Base-by-base conservation (phyloP, 768 basidiomycete genomes). In the Rhodotorula babjevae region DNA sequence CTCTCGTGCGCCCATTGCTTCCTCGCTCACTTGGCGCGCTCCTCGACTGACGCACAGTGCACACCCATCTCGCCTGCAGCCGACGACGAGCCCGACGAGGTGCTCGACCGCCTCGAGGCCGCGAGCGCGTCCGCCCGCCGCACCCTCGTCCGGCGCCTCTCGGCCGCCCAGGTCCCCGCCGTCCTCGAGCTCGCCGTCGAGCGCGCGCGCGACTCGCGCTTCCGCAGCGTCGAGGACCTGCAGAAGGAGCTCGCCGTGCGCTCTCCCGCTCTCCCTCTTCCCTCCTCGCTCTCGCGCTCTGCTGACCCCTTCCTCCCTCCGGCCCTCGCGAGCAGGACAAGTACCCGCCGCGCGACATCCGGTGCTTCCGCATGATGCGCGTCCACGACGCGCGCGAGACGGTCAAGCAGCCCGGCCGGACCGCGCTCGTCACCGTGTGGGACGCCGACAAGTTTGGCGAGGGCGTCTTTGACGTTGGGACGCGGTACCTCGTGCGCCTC, bases 401-500 rank as follows among this genome's bases (percentile, higher is more conserved):
- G 1, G 84, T 85, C 71, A 82, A 84, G 63, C 84, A 84, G 0
- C 82, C 86, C 15, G 82, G 84, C 64, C 85, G 91, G 50, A 84
- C 82, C 3, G 93, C 88, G 0, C 90, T 90, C 78, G 74, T 97
- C 61, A 94, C 90, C 0, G 85, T 94, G 5, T 95, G 92, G 93
- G 90, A 94, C 77, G 88, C 86, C 3, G 81, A 86, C 9, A 82
- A 82, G 21, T 70, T 89, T 31, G 81, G 65, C 78, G 84, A 62
- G 84, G 87, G 47, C 71, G 72, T 82, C 10, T 86, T 94, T 73
- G 80, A 82, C 53, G 84, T 84, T 31, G 90, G 90, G 0, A 86
- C 88, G 78, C 81, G 87, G 64, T 94, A 88, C 78, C 76, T 88
- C 77, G 91, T 90, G 69, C 76, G 87, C 56, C 9, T 40, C 42